phyloP scores from a whole-genome alignment of 116 monocot genomes.

The Trichopus zeylanicus region DNA sequence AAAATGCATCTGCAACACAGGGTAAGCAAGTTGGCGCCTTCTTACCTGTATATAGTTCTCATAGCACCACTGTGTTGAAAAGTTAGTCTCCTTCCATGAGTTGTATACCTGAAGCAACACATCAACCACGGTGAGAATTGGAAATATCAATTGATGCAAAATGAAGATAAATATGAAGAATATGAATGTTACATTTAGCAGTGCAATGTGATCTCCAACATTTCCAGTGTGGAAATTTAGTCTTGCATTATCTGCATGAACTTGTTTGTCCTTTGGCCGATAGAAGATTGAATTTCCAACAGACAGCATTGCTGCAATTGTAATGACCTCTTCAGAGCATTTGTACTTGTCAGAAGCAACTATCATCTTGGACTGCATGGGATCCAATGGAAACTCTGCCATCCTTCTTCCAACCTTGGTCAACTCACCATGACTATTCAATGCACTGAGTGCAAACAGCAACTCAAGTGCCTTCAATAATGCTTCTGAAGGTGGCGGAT shows the following conservation, averaged over 20 bases:
- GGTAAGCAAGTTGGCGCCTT: neutral
- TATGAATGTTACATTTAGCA: conserved; percentile 61
- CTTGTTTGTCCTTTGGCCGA: conserved; percentile 97
- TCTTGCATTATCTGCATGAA: conserved; percentile 98
- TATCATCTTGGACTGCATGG: conserved; percentile 99
- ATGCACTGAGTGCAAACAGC: conserved; percentile 82
- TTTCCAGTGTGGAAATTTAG: conserved; percentile 94
- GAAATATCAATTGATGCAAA: neutral
- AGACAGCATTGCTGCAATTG: conserved; percentile 86
- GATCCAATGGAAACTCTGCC: conserved; percentile 98
- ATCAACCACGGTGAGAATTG: conserved; percentile 8
- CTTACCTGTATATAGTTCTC: conserved; percentile 92
- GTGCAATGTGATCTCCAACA: conserved; percentile 95
- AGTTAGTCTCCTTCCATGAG: conserved; percentile 94
- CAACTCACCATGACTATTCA: conserved; percentile 81
- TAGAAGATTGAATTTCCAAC: conserved; percentile 99
- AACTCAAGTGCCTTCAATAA: conserved; percentile 85
- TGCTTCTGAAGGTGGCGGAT: conserved; percentile 95
- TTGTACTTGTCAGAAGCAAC: conserved; percentile 93
- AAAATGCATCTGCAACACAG: neutral
- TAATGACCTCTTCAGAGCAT: conserved; percentile 79
- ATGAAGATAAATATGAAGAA: conserved; percentile 3
- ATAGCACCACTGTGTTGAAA: conserved; percentile 97
- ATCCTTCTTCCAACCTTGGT: conserved; percentile 93
- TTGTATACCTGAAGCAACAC: conserved; percentile 70